Base-by-base conservation (phyloP, 345 rosid genomes). In the Acer saccharum region DNA sequence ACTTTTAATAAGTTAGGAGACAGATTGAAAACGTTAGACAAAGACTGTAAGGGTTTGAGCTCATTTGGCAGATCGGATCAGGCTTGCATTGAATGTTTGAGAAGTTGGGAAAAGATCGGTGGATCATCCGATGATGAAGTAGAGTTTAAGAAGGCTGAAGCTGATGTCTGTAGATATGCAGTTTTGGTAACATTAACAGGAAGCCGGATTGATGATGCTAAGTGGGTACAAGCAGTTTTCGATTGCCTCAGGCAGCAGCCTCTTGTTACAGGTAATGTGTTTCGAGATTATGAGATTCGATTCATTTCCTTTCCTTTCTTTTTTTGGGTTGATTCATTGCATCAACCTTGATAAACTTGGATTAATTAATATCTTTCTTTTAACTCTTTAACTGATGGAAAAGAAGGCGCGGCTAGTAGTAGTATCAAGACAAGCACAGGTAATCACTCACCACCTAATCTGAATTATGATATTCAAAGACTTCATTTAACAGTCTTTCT, bases 161-260 rank as follows among this genome's bases (percentile, higher is more conserved):
- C 81, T 5, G 72, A 73, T 68, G 64, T 86, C 7, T 90, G 91
- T 63, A 80, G 83, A 65, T 85, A 85, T 82, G 87, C 89, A 18
- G 81, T 81, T 7, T 27, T 90, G 79, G 74, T 90, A 9, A 79
- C 87, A 14, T 52, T 88, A 73, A 83, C 79, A 48, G 81, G 94
- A 71, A 72, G 63, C 44, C 41, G 52, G 65, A 72, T 86, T 74
- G 81, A 72, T 71, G 81, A 87, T 65, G 67, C 48, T 44, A 73
- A 66, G 16, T 78, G 82, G 89, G 72, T 65, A 16, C 70, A 68
- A 18, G 79, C 78, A 9, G 69, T 84, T 48, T 83, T 81, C 55
- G 43, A 81, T n/a, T 90, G 90, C 82, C 85, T 90, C 2, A 52
- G 81, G 39, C 76, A 72, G 8, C 79, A 81, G 68, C 74, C 23